Base-by-base conservation (phyloP, 805 yeast species). In the Millerago galiae region DNA sequence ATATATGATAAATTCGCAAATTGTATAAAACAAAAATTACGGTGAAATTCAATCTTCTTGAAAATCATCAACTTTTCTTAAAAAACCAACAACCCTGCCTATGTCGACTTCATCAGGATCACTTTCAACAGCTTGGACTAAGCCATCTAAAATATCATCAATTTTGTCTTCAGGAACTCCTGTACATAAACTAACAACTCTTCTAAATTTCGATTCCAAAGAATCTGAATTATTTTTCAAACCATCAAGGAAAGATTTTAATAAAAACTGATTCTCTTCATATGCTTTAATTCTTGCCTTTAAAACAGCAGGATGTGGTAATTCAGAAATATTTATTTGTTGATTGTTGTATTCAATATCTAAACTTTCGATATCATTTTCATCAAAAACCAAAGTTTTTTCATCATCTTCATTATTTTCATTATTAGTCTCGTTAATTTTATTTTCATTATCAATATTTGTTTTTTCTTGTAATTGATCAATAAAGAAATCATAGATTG, bases 61-160 rank as follows among this genome's bases (percentile, higher is more conserved):
- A 27, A 42, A 51, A 35, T 61, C 62, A 28, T 71, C 75, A 39
- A 74, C 73, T 48, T 70, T 75, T 34, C 71, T 65, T 51, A 79
- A 58, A 54, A 79, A 77, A 11, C 77, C 79, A 21, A 75, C 70
- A 13, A 75, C 75, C 30, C 78, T 59, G 18, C 73, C 72, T 54
- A 78, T 69, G 55, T 77, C 83, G 30, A 78, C 76, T 46, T 77
- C 82, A 47, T 75, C 83, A 2, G 86, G 83, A 57, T 83, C 90
- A 47, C 91, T 83, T 49, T 90, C 95, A 6, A 91, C 96, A 15
- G 96, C 96, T 55, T 82, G 84, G 27, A 93, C 77, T 39, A 91
- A 70, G 5, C 91, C 95, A 50, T 86, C 93, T 38, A 91, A 70
- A 53, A 93, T 72, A 41, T 72, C 75, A 59, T 87, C 95, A 27